Conservation (phyloP, 1,284 basidiomycete species). For the Irpex sp. region DNA sequence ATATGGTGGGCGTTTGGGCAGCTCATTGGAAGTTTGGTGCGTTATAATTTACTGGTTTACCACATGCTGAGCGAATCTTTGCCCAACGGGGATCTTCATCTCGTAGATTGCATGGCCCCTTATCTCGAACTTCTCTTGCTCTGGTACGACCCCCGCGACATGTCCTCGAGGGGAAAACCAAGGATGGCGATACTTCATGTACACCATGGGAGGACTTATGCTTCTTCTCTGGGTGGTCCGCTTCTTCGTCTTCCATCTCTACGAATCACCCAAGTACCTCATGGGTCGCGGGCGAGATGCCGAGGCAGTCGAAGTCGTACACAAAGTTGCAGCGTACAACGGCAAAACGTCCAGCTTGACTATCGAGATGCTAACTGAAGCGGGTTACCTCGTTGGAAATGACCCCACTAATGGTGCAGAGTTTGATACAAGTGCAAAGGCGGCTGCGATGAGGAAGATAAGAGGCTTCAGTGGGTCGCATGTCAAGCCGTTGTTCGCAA, state of each 20-base stretch:
- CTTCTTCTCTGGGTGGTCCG: conserved; percentile 63
- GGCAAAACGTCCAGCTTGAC: conserved; percentile 42
- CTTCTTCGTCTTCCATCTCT: conserved; percentile 69
- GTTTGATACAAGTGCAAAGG: conserved; percentile 26
- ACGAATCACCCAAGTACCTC: conserved; percentile 75
- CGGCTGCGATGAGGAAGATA: conserved; percentile 36
- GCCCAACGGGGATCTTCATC: background rate
- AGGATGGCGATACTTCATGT: conserved; percentile 75
- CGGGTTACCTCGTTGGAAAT: conserved; percentile 6
- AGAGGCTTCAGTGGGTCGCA: conserved; percentile 42
- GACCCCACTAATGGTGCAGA: conserved; percentile 13
- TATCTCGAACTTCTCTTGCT: conserved; percentile 50
- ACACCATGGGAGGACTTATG: conserved; percentile 60
- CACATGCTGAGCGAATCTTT: background rate
- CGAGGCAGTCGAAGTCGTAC: conserved; percentile 69
- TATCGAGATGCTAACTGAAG: conserved; percentile 39
- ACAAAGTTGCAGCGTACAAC: conserved; percentile 73
- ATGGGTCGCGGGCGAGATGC: conserved; percentile 69
- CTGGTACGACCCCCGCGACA: conserved; percentile 7
- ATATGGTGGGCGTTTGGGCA: conserved; percentile 68
- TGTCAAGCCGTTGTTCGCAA: conserved; percentile 58
- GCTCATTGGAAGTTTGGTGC: conserved; percentile 52
- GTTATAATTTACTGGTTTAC: conserved; percentile 16
- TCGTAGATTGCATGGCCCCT: conserved; percentile 61
- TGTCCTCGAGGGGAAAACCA: conserved; percentile 36